A percentile compares a stretch with the other conserved stretches of the same genome.
Evolutionary conservation across 495 filamentous ascomycete genomes (phyloP).

Genomic region (Penicillium riverlandense): DNA sequence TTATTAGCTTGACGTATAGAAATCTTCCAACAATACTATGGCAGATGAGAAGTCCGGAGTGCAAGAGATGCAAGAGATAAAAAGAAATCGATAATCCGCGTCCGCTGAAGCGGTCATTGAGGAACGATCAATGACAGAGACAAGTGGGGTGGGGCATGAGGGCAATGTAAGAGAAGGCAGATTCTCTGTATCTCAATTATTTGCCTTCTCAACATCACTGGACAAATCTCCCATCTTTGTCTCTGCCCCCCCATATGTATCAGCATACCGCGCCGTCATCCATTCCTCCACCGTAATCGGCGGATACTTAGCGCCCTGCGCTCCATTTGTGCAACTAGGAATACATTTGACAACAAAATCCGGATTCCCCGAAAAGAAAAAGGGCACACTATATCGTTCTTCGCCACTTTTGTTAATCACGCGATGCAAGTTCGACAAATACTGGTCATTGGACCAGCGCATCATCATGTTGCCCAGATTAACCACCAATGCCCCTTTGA

Average conservation of each 20-base stretch:
- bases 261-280: slow-evolving; percentile 16
- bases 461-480: slow-evolving; percentile 42
- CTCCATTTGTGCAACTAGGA: slow-evolving; percentile 9
- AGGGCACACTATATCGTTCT: slow-evolving; percentile 20
- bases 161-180: no score
- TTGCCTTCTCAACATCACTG: no score
- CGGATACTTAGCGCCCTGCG: slow-evolving; percentile 11
- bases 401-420: slow-evolving; percentile 20
- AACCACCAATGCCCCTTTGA: slow-evolving; percentile 35
- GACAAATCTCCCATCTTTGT: no score
- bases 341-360: slow-evolving; percentile 15
- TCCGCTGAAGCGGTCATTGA: no score
- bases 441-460: slow-evolving; percentile 21
- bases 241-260: slow-evolving; percentile 11
- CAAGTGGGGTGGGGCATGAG: no score
- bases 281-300: slow-evolving; percentile 18
- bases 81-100: no score
- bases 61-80: no score
- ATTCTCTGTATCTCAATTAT: no score
- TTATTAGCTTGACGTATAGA: no score
- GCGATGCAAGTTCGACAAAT: slow-evolving; percentile 22
- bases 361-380: slow-evolving; percentile 24
- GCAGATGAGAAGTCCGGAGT: no score
- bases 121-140: no score
- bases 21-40: no score